These are phyloP conservation scores for Backusella australiensis DNA, from an alignment of 192 early-diverging fungal genomes.

Conservation along the genomic window DNA sequence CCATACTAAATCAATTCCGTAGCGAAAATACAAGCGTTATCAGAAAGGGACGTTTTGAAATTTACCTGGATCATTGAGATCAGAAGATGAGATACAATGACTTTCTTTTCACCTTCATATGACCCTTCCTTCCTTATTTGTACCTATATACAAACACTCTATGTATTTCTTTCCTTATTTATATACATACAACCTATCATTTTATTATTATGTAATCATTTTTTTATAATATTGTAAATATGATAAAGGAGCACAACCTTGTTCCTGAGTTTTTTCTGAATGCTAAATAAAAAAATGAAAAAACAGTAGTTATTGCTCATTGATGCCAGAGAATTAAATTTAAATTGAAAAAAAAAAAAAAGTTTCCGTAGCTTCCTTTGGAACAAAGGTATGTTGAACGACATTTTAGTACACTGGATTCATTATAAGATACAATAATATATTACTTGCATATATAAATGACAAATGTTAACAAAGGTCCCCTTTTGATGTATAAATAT, in stretches of 20 bases:
- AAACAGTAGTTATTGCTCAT: not conserved
- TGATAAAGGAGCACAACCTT: not conserved
- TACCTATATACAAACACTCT: not conserved
- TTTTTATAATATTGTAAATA: too few species aligned
- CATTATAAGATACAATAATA: too few species aligned
- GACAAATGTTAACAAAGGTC: too few species aligned
- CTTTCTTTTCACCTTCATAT: not conserved
- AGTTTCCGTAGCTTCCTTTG: too few species aligned
- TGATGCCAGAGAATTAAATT: too few species aligned
- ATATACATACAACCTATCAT: not conserved
- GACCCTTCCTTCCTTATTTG: not conserved
- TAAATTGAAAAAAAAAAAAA: too few species aligned
- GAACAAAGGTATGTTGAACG: too few species aligned
- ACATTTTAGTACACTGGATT: too few species aligned
- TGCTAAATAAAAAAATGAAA: too few species aligned
- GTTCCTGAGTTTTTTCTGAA: not conserved
- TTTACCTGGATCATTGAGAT: constrained; percentile 14
- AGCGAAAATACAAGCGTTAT: constrained; percentile 11
- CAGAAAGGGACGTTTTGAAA: constrained; percentile 29
- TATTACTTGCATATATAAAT: too few species aligned
- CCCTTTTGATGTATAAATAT: too few species aligned
- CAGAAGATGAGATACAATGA: not conserved
- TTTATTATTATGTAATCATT: not conserved
- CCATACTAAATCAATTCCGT: constrained; percentile 11
- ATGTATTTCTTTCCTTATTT: not conserved